Evolutionary conservation across 1,139 yeast genomes (phyloP).

Genomic region (Diutina mesorugosa): DNA sequence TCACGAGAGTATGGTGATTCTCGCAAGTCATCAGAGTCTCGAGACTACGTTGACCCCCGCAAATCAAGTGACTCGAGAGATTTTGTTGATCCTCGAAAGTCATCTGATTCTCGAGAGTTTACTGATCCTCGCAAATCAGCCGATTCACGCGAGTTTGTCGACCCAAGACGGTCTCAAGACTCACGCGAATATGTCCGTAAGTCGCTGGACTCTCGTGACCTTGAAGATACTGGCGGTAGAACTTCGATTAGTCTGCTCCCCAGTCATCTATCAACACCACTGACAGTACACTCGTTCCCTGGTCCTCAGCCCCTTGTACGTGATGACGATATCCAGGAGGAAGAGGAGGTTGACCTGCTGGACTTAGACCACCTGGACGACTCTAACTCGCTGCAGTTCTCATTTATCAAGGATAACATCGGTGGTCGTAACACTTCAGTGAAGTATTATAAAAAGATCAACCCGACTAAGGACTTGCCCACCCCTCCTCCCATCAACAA

Average conservation of each 20-base stretch:
- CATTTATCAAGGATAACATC: slow-evolving; percentile 40
- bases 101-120: not conserved
- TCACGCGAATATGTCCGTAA: too few relatives aligned
- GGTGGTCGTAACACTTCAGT: slow-evolving; percentile 54
- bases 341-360: slow-evolving; percentile 7
- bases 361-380: slow-evolving; percentile 10
- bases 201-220: too few relatives aligned
- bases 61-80: too few relatives aligned
- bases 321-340: not conserved
- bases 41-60: too few relatives aligned
- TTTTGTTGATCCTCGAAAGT: not conserved
- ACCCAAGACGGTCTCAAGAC: too few relatives aligned
- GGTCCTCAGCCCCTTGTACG: not conserved
- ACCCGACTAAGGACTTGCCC: slow-evolving; percentile 3
- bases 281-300: not conserved
- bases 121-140: too few relatives aligned
- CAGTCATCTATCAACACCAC: not conserved
- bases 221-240: not conserved
- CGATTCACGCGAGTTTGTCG: too few relatives aligned
- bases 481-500: not conserved
- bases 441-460: slow-evolving; percentile 39
- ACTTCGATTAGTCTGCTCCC: not conserved
- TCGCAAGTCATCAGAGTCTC: too few relatives aligned
- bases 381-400: slow-evolving; percentile 36
- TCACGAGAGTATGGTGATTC: too few relatives aligned